Base-by-base conservation (phyloP, 345 rosid genomes). In the Eucalyptus erythrocorys region DNA sequence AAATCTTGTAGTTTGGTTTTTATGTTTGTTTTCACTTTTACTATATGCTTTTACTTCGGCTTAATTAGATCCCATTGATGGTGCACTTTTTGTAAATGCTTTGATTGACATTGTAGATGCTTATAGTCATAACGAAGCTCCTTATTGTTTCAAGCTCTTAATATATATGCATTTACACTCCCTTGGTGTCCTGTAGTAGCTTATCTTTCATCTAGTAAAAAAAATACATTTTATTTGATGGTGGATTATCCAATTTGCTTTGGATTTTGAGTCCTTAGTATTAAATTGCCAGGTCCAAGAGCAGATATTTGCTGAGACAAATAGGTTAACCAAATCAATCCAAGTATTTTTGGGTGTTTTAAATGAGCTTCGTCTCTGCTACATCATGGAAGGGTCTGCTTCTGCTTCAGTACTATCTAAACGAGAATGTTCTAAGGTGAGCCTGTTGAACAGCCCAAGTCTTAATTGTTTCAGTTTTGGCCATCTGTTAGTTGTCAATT, bases 321-420 rank as follows among this genome's bases (percentile, higher is more conserved):
- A 97, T 92, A 91, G 91, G 91, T 91, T 94, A 92, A 94, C 94
- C 89, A 97, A 96, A 90, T 97, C 99, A 84, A 96, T 96, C 90
- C 99, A 95, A 95, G 92, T 97, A 88, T 92, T 97, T 91, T 87
- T 97, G 92, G 93, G 92, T 91, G 94, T 92, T 88, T 96, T 97
- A 86, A 96, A 97, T 93, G 98, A 96, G 91, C 98, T 97, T 91
- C 97, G 99, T 47, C 88, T 92, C 87, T 94, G 94, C 88, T 91
- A 95, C 92, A 95, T 95, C 89, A 91, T 91, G 89, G 97, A 94
- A 88, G 92, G 94, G 93, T 91, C 93, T 87, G 91, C 92, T 89
- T 91, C 86, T 48, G 92, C 93, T 90, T 91, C 88, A 48, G 93
- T 90, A 51, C 89, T 92, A 88, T 90, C 90, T 50, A 95, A 93